phyloP scores from a whole-genome alignment of 192 early-diverging fungal species.

The Podila minutissima region DNA sequence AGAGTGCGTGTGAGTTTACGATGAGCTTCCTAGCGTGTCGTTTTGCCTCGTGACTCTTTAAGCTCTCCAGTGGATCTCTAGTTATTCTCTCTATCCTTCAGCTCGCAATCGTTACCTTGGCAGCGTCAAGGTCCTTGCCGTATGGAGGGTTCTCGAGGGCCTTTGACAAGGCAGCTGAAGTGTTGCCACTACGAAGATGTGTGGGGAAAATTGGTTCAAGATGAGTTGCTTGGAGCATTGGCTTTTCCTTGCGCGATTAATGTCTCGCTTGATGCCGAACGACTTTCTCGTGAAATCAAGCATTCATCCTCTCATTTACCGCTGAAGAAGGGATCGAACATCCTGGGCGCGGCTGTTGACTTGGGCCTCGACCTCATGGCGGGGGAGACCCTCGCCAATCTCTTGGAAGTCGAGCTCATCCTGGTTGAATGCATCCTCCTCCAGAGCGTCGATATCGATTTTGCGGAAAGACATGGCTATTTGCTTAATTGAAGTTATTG shows the following conservation, averaged over 20 bases:
- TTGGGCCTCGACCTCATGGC: slow-evolving; percentile 57
- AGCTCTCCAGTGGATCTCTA: background rate
- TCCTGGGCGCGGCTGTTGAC: slow-evolving; percentile 66
- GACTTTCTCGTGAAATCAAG: background rate
- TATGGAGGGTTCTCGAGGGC: slow-evolving; percentile 80
- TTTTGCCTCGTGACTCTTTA: background rate
- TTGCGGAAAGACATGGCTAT: slow-evolving; percentile 72
- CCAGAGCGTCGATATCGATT: slow-evolving; percentile 70
- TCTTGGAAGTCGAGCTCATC: slow-evolving; percentile 53
- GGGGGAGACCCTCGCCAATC: slow-evolving; percentile 50
- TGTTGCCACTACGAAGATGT: slow-evolving; percentile 58
- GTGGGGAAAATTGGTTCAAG: too few species aligned
- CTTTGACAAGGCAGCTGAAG: slow-evolving; percentile 63
- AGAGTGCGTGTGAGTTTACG: background rate
- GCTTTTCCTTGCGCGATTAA: background rate
- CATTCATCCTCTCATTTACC: slow-evolving; percentile 31
- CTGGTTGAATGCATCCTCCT: slow-evolving; percentile 49
- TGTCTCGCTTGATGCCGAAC: background rate
- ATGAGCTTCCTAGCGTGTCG: background rate
- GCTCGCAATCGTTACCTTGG: slow-evolving; percentile 61
- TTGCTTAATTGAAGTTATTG: background rate
- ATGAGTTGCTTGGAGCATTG: background rate
- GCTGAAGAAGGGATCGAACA: slow-evolving; percentile 72
- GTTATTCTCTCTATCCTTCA: background rate
- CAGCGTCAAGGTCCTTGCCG: slow-evolving; percentile 63